Percentiles rank a stretch among this genome's conserved stretches.
These are phyloP conservation scores for Gossypium turneri DNA, from an alignment of 345 rosid genomes.

Conservation along the genomic window DNA sequence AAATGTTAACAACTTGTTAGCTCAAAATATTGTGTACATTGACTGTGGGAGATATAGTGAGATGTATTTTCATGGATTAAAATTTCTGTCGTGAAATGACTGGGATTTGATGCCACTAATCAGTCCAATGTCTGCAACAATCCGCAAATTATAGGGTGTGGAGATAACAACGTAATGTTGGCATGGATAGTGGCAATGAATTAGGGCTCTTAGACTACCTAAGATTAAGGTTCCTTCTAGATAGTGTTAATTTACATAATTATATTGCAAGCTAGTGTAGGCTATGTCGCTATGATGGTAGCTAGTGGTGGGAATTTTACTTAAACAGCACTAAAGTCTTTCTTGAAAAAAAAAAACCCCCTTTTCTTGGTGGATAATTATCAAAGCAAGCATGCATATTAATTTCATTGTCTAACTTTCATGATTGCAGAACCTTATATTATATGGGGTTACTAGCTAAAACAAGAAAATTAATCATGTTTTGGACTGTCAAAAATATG, in stretches of 20 bases:
- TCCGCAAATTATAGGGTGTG: slow-evolving; percentile 23
- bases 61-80: neutral
- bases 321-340: neutral
- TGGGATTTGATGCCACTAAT: neutral
- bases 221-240: slow-evolving; percentile 18
- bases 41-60: neutral
- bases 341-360: no score
- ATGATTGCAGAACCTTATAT: neutral
- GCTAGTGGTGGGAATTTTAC: neutral
- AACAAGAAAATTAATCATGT: no score
- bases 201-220: slow-evolving; percentile 3
- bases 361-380: neutral
- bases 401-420: neutral
- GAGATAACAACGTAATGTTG: slow-evolving; percentile 53
- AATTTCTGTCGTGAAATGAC: neutral
- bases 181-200: slow-evolving; percentile 26
- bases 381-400: neutral
- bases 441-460: no score
- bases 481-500: no score
- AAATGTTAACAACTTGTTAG: neutral
- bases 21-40: neutral
- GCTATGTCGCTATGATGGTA: neutral
- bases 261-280: neutral
- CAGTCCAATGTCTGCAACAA: slow-evolving; percentile 27
- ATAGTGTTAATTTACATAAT: neutral